A percentile compares a stretch with the other conserved stretches of the same genome.
phyloP scores from a whole-genome alignment of 768 basidiomycete species.

The Suillus sp. region DNA sequence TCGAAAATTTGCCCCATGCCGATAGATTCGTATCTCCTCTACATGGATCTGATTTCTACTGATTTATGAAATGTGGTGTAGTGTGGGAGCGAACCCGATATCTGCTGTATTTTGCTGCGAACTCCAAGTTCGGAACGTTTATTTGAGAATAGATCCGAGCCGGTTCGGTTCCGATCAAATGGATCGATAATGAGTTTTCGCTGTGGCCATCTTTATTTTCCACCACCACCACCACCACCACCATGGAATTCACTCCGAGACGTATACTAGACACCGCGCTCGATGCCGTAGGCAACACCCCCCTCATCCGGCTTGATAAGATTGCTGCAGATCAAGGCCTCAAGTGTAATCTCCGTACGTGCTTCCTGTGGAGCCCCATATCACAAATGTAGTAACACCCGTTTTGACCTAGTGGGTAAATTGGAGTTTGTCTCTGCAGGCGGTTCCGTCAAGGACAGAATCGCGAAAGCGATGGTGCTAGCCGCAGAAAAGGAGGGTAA shows the following conservation, averaged over 20 bases:
- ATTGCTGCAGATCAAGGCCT: slow-evolving; percentile 73
- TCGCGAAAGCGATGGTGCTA: slow-evolving; percentile 95
- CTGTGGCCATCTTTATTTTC: slow-evolving; percentile 1
- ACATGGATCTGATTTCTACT: too few species aligned
- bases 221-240: not conserved
- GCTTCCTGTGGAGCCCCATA: not conserved
- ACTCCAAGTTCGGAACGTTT: not conserved
- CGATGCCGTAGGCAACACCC: slow-evolving; percentile 88
- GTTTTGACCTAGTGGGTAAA: slow-evolving; percentile 71
- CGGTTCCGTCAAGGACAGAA: slow-evolving; percentile 94
- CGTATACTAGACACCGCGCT: slow-evolving; percentile 75
- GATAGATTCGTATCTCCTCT: too few species aligned
- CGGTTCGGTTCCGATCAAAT: slow-evolving; percentile 18
- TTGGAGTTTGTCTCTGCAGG: slow-evolving; percentile 89
- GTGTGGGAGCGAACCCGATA: too few species aligned
- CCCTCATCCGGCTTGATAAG: slow-evolving; percentile 83
- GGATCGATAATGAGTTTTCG: not conserved
- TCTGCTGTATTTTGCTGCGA: too few species aligned
- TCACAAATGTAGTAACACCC: not conserved
- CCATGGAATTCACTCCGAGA: slow-evolving; percentile 36
- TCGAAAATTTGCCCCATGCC: too few species aligned
- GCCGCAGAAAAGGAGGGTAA: slow-evolving; percentile 88
- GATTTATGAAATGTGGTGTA: too few species aligned
- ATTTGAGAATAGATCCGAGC: slow-evolving; percentile 17
- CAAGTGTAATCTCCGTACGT: slow-evolving; percentile 87